Evolutionary conservation across 2,329 filamentous ascomycete genomes (phyloP).

Genomic region (Sordariomycetes sp.): DNA sequence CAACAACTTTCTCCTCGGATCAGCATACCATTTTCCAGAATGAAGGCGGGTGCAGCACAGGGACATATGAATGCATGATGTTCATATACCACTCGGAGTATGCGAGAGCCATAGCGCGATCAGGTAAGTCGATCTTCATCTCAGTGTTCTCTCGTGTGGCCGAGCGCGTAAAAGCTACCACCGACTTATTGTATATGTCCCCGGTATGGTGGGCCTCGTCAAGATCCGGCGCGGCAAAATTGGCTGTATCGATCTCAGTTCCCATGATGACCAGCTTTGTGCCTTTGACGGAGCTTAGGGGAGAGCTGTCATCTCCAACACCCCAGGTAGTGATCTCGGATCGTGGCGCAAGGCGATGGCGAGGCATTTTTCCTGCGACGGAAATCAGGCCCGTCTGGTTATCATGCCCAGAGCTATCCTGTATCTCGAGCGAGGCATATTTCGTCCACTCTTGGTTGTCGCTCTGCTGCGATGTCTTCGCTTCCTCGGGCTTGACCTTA

Average conservation of each 20-base stretch:
- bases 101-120: slow-evolving; percentile 53
- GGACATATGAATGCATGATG: slow-evolving; percentile 61
- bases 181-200: slow-evolving; percentile 59
- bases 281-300: slow-evolving; percentile 65
- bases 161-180: slow-evolving; percentile 60
- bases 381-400: slow-evolving; percentile 4
- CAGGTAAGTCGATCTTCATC: slow-evolving; percentile 51
- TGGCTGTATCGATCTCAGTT: slow-evolving; percentile 68
- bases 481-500: slow-evolving; percentile 46
- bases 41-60: slow-evolving; percentile 67
- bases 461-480: too few relatives aligned
- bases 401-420: slow-evolving; percentile 11
- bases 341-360: slow-evolving; percentile 26
- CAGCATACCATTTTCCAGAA: slow-evolving; percentile 57
- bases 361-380: slow-evolving; percentile 18
- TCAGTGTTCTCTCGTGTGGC: slow-evolving; percentile 50
- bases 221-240: slow-evolving; percentile 58
- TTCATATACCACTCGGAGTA: slow-evolving; percentile 71
- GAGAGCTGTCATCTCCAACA: slow-evolving; percentile 51
- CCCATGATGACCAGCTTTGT: slow-evolving; percentile 72
- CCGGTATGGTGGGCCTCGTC: slow-evolving; percentile 40
- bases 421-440: too few relatives aligned
- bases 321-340: slow-evolving; percentile 58
- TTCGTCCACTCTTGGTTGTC: too few relatives aligned
- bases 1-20: background rate